Base-by-base conservation (phyloP, 1,139 yeast genomes). In the Suhomyces yuchorum region DNA sequence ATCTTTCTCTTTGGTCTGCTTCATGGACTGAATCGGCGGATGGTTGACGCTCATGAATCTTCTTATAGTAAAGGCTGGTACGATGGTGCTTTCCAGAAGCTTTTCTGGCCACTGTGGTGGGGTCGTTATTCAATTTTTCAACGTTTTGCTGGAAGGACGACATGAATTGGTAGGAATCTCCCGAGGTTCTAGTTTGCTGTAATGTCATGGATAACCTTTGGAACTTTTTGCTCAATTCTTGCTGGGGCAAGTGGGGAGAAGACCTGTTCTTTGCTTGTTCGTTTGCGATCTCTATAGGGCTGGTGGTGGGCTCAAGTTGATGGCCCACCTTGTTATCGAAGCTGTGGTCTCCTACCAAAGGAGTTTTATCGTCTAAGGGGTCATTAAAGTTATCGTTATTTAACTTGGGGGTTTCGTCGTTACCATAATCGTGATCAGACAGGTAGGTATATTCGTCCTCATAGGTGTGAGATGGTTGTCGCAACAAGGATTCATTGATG, bases 121-220 rank as follows among this genome's bases (percentile, higher is more conserved):
- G 47, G 35, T 49, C 56, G 39, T 52, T 50, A 43, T 60, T 62
- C 19, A 56, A 63, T 17, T 55, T 57, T 24, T 65, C 65, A 15
- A 67, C 65, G 51, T 75, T 75, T 51, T 71, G 74, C 51, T 71
- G 76, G 56, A 76, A 75, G n/a, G 68, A 59, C 46, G 58, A 66
- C 67, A 74, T 71, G 55, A 76, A 75, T 40, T 66, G 62, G 49
- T 70, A 63, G 2, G 79, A 74, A 48, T 74, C 78, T 14, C 70
- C 70, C 4, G 78, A 70, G 0, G 75, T 65, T 20, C 57, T 46
- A 2, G 68, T 57, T 30, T 68, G 67, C 46, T 71, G 76, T 36
- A 76, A 60, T 1, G 78, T 73, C 50, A 66, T 54, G 1, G 78
- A 71, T 28, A 76, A 63, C 18, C 80, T 51, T 48, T 73, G 70